These are phyloP conservation scores for Saitozyma sp. DNA, from an alignment of 768 basidiomycete genomes.

Conservation along the genomic window DNA sequence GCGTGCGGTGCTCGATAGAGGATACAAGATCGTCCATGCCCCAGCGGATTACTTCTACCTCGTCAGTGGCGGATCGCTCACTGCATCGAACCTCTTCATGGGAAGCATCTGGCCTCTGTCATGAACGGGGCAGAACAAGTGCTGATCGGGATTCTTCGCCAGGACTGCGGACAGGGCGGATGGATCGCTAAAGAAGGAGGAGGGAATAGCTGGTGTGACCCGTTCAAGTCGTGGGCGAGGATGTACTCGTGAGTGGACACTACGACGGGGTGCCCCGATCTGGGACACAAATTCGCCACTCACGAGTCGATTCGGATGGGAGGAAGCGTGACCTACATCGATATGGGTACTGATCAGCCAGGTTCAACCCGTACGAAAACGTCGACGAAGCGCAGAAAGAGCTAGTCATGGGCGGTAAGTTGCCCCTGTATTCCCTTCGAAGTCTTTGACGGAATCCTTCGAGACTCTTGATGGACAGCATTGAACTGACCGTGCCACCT, in stretches of 20 bases:
- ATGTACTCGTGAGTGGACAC: slow-evolving; percentile 50
- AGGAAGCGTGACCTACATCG: too few relatives aligned
- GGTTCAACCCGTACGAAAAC: slow-evolving; percentile 70
- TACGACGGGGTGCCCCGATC: not conserved
- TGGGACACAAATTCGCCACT: not conserved
- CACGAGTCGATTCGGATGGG: too few relatives aligned
- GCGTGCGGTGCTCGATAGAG: slow-evolving; percentile 62
- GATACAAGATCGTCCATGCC: slow-evolving; percentile 66
- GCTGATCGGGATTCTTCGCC: not conserved
- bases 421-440: not conserved
- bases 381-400: slow-evolving; percentile 57
- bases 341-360: slow-evolving; percentile 45
- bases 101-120: not conserved
- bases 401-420: slow-evolving; percentile 69
- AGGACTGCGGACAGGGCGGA: slow-evolving; percentile 71
- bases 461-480: not conserved
- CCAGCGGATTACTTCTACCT: slow-evolving; percentile 78
- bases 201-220: slow-evolving; percentile 64
- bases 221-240: slow-evolving; percentile 78
- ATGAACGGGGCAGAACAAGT: not conserved
- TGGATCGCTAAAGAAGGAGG: slow-evolving; percentile 62
- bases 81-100: too few relatives aligned
- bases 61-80: slow-evolving; percentile 49
- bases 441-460: not conserved
- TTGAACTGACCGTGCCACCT: not conserved